These are phyloP conservation scores for Capsaspora owczarzaki DNA, from an alignment of 78 protist species.

Conservation along the genomic window DNA sequence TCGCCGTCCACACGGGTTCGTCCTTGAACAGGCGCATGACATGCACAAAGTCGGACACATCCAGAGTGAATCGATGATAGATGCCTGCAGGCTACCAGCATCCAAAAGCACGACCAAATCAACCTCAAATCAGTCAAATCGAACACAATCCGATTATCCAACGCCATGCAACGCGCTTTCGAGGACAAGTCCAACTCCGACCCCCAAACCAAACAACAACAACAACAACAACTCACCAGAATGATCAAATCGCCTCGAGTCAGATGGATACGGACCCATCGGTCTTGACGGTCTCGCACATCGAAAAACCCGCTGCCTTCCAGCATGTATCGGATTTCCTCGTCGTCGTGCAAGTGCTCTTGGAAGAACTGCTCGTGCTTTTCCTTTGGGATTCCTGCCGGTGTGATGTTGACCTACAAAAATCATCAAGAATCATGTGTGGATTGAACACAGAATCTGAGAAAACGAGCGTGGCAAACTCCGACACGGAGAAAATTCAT, in stretches of 20 bases:
- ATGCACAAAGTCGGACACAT: conserved; percentile 27
- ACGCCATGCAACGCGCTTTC: no score
- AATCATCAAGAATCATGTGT: no score
- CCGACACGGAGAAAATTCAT: no score
- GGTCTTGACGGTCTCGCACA: conserved; percentile 61
- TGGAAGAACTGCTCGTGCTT: background rate
- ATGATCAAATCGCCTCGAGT: conserved; percentile 59
- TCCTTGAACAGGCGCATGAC: conserved; percentile 50
- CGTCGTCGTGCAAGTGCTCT: conserved; percentile 82
- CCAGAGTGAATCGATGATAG: conserved; percentile 80
- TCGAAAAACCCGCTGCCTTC: conserved; percentile 83
- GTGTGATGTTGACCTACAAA: no score
- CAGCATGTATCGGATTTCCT: conserved; percentile 77
- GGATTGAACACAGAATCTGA: no score
- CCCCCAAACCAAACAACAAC: no score
- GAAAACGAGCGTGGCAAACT: no score
- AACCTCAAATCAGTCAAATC: background rate
- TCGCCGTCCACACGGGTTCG: conserved; percentile 56
- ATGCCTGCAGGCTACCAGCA: conserved; percentile 63
- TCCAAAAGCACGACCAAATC: background rate
- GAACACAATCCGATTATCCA: no score
- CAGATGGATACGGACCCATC: conserved; percentile 71
- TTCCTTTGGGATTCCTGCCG: no score
- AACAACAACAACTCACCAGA: conserved; percentile 44
- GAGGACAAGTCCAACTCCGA: no score